Percentiles rank a stretch among this genome's conserved stretches.
phyloP scores from a whole-genome alignment of 208 protist species.

The Borovskyia barvae region DNA sequence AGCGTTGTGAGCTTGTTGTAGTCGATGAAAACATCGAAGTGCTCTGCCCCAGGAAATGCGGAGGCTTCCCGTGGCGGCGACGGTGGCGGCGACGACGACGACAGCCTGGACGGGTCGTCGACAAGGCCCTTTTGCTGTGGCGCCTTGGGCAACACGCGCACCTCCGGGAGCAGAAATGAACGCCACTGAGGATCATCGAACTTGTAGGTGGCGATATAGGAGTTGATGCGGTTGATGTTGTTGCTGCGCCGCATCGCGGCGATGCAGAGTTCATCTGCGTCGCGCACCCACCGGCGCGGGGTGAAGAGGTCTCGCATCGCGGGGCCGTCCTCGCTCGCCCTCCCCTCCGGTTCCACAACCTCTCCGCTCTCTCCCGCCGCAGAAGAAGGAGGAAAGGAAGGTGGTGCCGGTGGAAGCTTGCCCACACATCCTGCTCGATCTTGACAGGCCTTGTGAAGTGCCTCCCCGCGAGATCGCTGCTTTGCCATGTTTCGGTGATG shows the following conservation, averaged over 20 bases:
- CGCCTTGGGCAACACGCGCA: constrained; percentile 37
- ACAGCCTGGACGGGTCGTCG: neutral
- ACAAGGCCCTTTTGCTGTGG: neutral
- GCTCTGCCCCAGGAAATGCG: neutral
- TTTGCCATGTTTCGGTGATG: too few relatives aligned
- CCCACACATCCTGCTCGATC: neutral
- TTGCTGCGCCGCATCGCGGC: constrained; percentile 66
- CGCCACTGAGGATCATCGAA: constrained; percentile 83
- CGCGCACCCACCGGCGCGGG: constrained; percentile 77
- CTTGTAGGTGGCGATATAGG: constrained; percentile 88
- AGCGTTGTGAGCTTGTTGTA: constrained; percentile 78
- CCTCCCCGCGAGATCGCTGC: too few relatives aligned
- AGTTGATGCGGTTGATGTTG: constrained; percentile 77
- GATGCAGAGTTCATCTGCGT: constrained; percentile 84
- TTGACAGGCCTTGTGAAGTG: too few relatives aligned
- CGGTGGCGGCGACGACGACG: neutral
- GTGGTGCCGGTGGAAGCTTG: neutral
- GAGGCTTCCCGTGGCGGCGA: constrained; percentile 5
- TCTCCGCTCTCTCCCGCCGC: neutral
- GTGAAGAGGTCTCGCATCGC: too few relatives aligned
- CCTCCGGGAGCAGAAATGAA: constrained; percentile 71
- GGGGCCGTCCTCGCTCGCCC: neutral
- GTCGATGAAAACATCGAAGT: constrained; percentile 54
- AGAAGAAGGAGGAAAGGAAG: neutral
- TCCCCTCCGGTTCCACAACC: neutral